These are phyloP conservation scores for Mortierella claussenii DNA, from an alignment of 192 early-diverging fungal genomes.

Conservation along the genomic window DNA sequence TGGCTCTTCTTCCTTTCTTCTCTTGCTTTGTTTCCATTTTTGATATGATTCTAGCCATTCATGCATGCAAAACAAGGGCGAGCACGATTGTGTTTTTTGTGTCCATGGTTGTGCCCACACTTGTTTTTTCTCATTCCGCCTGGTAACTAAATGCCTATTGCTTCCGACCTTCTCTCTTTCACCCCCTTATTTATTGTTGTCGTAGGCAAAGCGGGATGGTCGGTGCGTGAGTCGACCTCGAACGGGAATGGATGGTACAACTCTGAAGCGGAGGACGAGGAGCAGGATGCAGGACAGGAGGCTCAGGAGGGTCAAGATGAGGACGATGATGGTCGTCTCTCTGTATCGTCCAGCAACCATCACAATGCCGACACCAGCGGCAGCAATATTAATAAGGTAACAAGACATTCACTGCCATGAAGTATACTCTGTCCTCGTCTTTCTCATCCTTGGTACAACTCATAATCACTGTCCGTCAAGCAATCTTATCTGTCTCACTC, in stretches of 20 bases:
- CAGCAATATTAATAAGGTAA: not conserved
- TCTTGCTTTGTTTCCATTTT: no score
- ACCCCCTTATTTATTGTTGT: no score
- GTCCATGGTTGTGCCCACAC: not conserved
- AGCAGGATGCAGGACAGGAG: constrained; percentile 28
- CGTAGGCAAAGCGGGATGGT: constrained; percentile 31
- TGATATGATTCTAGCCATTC: no score
- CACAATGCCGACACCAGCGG: not conserved
- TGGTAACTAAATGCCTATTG: not conserved
- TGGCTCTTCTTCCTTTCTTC: no score
- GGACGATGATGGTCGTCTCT: constrained; percentile 51
- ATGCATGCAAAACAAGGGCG: no score
- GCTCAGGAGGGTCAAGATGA: constrained; percentile 2
- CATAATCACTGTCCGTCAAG: not conserved
- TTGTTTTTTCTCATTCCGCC: not conserved
- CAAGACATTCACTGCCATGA: no score
- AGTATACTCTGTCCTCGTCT: no score
- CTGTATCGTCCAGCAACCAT: constrained; percentile 48
- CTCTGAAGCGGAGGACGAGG: constrained; percentile 47
- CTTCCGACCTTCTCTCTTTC: no score
- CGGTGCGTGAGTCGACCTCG: constrained; percentile 46
- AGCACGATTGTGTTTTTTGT: no score
- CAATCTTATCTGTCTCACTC: no score
- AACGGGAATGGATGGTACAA: constrained; percentile 54
- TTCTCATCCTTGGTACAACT: not conserved